phyloP scores from a whole-genome alignment of 805 yeast genomes.

The Candida sithepensis region DNA sequence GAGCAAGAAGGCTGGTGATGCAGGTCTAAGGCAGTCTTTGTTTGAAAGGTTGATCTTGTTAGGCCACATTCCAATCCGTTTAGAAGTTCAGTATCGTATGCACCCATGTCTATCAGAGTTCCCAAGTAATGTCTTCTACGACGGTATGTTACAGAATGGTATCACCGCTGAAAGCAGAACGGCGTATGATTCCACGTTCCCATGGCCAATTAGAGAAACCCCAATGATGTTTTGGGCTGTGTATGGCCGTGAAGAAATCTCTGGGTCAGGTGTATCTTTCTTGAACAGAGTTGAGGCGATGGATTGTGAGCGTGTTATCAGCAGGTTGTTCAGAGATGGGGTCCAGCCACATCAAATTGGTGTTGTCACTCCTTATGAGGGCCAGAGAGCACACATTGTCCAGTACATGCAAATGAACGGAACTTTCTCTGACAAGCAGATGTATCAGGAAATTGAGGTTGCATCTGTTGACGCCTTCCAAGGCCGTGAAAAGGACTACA shows the following conservation, averaged over 20 bases:
- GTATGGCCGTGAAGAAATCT: constrained; percentile 84
- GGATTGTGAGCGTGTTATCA: constrained; percentile 77
- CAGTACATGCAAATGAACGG: constrained; percentile 77
- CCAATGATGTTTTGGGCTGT: constrained; percentile 98
- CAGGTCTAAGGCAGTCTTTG: constrained; percentile 81
- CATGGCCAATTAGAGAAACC: constrained; percentile 82
- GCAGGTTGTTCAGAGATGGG: constrained; percentile 72
- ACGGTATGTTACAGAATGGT: constrained; percentile 89
- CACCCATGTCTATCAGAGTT: constrained; percentile 84
- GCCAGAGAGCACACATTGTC: constrained; percentile 78
- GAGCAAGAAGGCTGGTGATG: constrained; percentile 76
- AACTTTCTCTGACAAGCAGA: constrained; percentile 53
- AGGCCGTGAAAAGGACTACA: constrained; percentile 53
- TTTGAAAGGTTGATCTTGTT: constrained; percentile 81
- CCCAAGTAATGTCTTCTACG: constrained; percentile 88
- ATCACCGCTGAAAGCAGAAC: constrained; percentile 74
- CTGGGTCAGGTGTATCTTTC: constrained; percentile 75
- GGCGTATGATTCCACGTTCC: constrained; percentile 55
- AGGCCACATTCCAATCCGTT: constrained; percentile 80
- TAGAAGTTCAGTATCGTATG: constrained; percentile 95
- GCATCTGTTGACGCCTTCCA: constrained; percentile 72
- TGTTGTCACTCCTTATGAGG: constrained; percentile 91
- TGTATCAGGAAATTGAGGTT: constrained; percentile 74
- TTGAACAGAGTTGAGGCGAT: constrained; percentile 86
- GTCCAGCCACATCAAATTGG: constrained; percentile 81